Evolutionary conservation across 106 monocot species (phyloP), one percentile per base, ranked within the genome.

Genomic region (Amphibolis antarctica): DNA sequence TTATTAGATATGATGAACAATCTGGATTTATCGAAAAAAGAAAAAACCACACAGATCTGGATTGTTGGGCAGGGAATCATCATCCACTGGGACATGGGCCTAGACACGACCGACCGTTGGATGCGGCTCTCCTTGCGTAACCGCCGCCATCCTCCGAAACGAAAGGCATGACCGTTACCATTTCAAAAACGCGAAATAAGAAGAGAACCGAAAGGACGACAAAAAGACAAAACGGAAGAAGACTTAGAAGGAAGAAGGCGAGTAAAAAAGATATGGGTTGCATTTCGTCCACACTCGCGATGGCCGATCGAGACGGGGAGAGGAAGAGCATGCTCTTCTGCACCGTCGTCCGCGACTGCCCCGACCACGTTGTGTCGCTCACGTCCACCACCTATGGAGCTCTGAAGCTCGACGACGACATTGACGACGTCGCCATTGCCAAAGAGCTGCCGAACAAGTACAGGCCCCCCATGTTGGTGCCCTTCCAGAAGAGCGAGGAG

Each of bases 331-430:
- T 53, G 53, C 10, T 53, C 22, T 10, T 53, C 53, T 53, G 53
- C 53, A 53, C 22, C 53, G 22, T 53, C 53, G 53, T 53, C 53
- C 19, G 21, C 21, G 53, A 53, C 53, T 53, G 53, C n/a, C 53
- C 53, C n/a, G 22, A 53, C 9, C 53, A 53, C 22, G 53, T 53
- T 1, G 53, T 53, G 46, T 57, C 56, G 56, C 85, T 88, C 81
- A 85, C 88, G 11, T 93, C 93, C 44, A 75, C 67, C 71, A 93
- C 93, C 55, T 89, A 89, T 59, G 88, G 93, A 21, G 88, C 73
- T 17, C 76, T 93, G 18, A 81, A 79, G 20, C 85, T 93, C 60
- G 78, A 88, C 6, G 20, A 1, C 31, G 51, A n/a, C 26, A 42
- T 5, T 44, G 53, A 53, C 0, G 56, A 30, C 52, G 72, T 53